Conservation (phyloP, 495 filamentous ascomycete species). For the Cladorrhinum samala region DNA sequence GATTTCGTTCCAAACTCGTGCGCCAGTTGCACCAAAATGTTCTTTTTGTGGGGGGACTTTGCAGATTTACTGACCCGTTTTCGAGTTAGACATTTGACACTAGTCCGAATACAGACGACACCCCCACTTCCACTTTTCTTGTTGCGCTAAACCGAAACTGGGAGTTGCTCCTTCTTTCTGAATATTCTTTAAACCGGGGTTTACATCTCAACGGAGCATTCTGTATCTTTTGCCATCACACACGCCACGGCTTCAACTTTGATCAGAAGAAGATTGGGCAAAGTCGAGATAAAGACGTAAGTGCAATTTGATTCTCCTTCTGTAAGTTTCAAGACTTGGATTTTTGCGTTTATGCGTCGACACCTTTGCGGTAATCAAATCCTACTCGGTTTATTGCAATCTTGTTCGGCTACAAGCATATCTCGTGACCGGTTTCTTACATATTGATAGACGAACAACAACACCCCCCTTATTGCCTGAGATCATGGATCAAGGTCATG, state of each 20-base stretch:
- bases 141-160: not conserved
- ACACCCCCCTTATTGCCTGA: slow-evolving; percentile 15
- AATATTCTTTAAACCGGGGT: not conserved
- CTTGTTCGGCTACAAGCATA: too few relatives aligned
- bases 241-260: not conserved
- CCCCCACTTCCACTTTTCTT: not conserved
- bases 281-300: too few relatives aligned
- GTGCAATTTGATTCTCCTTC: too few relatives aligned
- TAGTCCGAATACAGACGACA: slow-evolving; percentile 13
- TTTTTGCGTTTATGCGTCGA: too few relatives aligned
- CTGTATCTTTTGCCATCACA: too few relatives aligned
- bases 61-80: slow-evolving; percentile 5
- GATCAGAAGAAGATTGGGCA: too few relatives aligned
- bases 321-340: too few relatives aligned
- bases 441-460: slow-evolving; percentile 5
- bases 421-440: not conserved
- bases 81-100: slow-evolving; percentile 3
- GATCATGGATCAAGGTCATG: slow-evolving; percentile 24
- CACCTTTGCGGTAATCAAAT: too few relatives aligned
- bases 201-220: too few relatives aligned
- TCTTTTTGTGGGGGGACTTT: slow-evolving; percentile 1
- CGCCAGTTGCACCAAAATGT: not conserved
- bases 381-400: too few relatives aligned
- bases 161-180: not conserved
- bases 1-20: not conserved